A percentile compares a stretch with the other conserved stretches of the same genome.
Evolutionary conservation across 495 filamentous ascomycete genomes (phyloP).

Genomic region (Aspergillus sclerotiicarbonarius): DNA sequence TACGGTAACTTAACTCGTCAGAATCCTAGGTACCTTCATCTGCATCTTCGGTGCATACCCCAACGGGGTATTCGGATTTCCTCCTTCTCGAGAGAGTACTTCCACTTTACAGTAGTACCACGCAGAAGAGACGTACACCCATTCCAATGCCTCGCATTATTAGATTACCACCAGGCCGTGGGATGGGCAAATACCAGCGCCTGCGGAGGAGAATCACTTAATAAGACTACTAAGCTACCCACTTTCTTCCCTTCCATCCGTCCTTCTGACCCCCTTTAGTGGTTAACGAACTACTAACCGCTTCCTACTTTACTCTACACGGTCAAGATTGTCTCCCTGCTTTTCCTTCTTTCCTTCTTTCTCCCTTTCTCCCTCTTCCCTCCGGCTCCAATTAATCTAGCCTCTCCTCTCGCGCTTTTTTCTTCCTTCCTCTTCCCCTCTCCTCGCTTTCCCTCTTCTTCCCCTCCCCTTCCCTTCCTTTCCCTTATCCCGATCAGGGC

Average conservation of each 20-base stretch:
- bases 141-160: too few relatives aligned
- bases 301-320: slow-evolving; percentile 12
- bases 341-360: slow-evolving; percentile 2
- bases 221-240: too few relatives aligned
- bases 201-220: too few relatives aligned
- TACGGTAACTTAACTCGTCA: background rate
- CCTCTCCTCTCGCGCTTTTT: slow-evolving; percentile 6
- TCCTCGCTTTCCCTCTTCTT: slow-evolving; percentile 11
- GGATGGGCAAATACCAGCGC: too few relatives aligned
- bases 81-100: too few relatives aligned
- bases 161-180: too few relatives aligned
- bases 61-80: too few relatives aligned
- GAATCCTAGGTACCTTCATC: background rate
- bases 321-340: slow-evolving; percentile 26
- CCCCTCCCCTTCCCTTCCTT: slow-evolving; percentile 13
- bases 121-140: too few relatives aligned
- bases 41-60: too few relatives aligned
- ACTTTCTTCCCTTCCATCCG: too few relatives aligned
- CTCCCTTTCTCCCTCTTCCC: background rate
- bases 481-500: slow-evolving; percentile 8
- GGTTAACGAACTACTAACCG: background rate
- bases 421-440: slow-evolving; percentile 8
- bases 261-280: slow-evolving; percentile 13
- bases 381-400: slow-evolving; percentile 1
- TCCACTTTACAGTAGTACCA: too few relatives aligned